Evolutionary conservation across 2,329 filamentous ascomycete species (phyloP).

Genomic region (Colletotrichum sublineola): DNA sequence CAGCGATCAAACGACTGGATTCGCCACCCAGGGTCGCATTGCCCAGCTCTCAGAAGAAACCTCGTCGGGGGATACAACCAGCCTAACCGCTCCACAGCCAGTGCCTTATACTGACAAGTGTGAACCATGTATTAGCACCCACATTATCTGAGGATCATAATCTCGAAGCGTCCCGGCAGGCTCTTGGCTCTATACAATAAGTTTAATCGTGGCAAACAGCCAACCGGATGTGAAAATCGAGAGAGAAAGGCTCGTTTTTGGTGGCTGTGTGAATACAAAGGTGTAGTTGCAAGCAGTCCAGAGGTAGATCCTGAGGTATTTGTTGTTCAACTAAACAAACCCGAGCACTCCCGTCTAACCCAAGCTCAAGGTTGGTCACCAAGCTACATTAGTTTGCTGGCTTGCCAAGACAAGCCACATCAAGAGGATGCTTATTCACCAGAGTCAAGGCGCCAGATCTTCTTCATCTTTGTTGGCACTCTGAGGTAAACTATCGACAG

Average conservation of each 20-base stretch:
- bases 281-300: background rate
- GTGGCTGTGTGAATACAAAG: background rate
- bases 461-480: background rate
- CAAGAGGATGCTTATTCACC: background rate
- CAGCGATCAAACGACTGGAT: background rate
- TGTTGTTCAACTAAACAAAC: constrained; percentile 6
- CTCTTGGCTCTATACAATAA: background rate
- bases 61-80: background rate
- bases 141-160: background rate
- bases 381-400: constrained; percentile 20
- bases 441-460: constrained; percentile 1
- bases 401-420: constrained; percentile 9
- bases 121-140: background rate
- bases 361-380: background rate
- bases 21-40: background rate
- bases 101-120: background rate
- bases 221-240: too few relatives aligned
- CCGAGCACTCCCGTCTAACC: background rate
- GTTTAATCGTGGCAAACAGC: background rate
- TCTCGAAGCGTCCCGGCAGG: background rate
- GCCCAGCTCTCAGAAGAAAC: constrained; percentile 1
- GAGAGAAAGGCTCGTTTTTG: background rate
- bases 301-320: too few relatives aligned
- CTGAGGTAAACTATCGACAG: background rate
- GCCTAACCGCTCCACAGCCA: background rate